Evolutionary conservation across 768 basidiomycete species (phyloP), one percentile per base, ranked within the genome.

Genomic region (Suillus cothurnatus): DNA sequence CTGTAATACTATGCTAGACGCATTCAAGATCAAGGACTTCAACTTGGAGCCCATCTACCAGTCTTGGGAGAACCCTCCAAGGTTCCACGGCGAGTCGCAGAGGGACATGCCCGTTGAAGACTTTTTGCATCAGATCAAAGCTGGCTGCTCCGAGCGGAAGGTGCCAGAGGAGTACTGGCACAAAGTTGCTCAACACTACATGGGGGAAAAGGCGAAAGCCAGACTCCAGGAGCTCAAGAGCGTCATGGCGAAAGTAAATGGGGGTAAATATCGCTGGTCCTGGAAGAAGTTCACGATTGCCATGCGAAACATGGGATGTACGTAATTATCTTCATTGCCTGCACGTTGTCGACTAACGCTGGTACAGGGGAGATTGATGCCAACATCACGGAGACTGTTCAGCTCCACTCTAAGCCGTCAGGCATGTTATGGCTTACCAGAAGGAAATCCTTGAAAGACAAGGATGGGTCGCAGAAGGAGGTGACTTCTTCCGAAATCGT

Each of bases 281-380:
- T 93, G 92, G 92, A 91, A 92, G 79, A 90, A 86, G 70, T 93
- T 89, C 79, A 87, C 84, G 77, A 81, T 90, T 61, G 92, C 91
- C 4, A 88, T 93, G 86, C 78, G 82, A 65, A 93, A 86, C 74
- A 90, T 93, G 90, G 89, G 91, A 53, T 93, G 92, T 93, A 70
- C 74, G 92, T 83, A 47, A 36, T 36, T 49, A 66, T 66, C 34
- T 49, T 47, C 57, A 38, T 15, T 9, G 3, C 64, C 57, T 38
- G 36, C 19, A n/a, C 11, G 53, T 52, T 47, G 53, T 17, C 43
- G 45, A 28, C 17, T 21, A 4, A 21, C 39, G 60, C 58, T 64
- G 52, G 38, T 61, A 39, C 67, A 93, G 91, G 91, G 91, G 82
- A 85, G 19, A 87, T 93, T 50, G 91, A 92, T 65, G 67, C 77